Conservation (phyloP, 176 grass and related monocot species). For the Thinopyrum elongatum region DNA sequence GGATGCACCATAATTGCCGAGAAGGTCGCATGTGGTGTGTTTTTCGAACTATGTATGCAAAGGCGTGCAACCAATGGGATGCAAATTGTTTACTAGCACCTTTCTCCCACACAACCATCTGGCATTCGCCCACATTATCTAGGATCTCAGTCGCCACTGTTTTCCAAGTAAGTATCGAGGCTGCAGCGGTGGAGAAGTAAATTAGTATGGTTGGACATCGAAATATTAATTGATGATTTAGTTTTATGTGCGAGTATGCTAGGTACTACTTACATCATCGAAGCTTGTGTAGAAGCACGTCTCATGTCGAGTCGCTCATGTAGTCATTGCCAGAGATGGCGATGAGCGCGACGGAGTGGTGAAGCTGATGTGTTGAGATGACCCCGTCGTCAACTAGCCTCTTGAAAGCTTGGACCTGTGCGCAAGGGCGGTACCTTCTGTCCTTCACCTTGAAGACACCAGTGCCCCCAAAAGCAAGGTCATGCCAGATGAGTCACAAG, state of each 20-base stretch:
- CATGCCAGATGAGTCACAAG: conserved; percentile 24
- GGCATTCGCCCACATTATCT: not conserved
- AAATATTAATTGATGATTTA: too few relatives aligned
- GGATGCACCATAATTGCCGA: not conserved
- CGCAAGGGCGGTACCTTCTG: not conserved
- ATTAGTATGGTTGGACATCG: not conserved
- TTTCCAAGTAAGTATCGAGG: not conserved
- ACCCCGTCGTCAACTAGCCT: not conserved
- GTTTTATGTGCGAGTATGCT: too few relatives aligned
- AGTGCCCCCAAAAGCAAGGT: conserved; percentile 33
- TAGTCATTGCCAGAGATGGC: conserved; percentile 40
- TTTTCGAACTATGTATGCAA: not conserved
- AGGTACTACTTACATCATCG: not conserved
- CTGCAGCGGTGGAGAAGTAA: not conserved
- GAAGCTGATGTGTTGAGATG: not conserved
- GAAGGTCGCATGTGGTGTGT: conserved; percentile 3
- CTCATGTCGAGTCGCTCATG: not conserved
- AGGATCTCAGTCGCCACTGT: not conserved
- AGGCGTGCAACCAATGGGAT: conserved; percentile 39
- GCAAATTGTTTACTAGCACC: conserved; percentile 33
- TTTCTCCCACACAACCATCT: not conserved
- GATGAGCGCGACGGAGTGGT: conserved; percentile 2
- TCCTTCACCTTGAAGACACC: conserved; percentile 24
- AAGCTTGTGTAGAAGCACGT: not conserved
- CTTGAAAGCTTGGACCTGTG: not conserved